phyloP scores from a whole-genome alignment of 2,329 filamentous ascomycete genomes.

The Stagonosporopsis cucurbitacearum region DNA sequence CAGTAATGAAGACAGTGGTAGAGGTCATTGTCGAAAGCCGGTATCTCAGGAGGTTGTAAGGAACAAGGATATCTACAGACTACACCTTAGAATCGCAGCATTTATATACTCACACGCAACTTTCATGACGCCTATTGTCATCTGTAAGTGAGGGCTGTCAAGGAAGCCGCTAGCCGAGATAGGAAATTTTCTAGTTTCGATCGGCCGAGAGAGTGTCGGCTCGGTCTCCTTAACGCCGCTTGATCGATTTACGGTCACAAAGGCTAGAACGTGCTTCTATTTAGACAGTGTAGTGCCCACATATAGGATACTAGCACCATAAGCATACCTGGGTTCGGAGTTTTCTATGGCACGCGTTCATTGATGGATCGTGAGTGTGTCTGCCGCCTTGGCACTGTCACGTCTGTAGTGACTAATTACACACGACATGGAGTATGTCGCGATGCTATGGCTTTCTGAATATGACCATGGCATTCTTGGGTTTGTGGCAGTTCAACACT shows the following conservation, averaged over 20 bases:
- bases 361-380: neutral
- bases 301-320: neutral
- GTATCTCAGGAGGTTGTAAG: neutral
- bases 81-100: neutral
- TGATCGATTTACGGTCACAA: neutral
- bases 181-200: neutral
- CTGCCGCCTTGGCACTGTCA: constrained; percentile 1
- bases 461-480: neutral
- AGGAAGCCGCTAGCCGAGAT: neutral
- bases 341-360: neutral
- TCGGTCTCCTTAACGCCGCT: neutral
- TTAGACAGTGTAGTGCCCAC: neutral
- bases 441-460: neutral
- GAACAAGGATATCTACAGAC: too few species aligned
- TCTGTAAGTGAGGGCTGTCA: neutral
- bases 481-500: neutral
- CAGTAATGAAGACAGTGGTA: neutral
- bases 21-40: neutral
- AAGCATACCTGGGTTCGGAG: neutral
- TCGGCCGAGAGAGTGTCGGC: neutral
- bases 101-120: neutral
- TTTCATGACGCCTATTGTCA: neutral
- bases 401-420: constrained; percentile 2
- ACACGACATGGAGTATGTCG: neutral
- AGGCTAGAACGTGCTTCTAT: neutral